Conservation (phyloP, 768 basidiomycete species). For the Mycena haematopus region DNA sequence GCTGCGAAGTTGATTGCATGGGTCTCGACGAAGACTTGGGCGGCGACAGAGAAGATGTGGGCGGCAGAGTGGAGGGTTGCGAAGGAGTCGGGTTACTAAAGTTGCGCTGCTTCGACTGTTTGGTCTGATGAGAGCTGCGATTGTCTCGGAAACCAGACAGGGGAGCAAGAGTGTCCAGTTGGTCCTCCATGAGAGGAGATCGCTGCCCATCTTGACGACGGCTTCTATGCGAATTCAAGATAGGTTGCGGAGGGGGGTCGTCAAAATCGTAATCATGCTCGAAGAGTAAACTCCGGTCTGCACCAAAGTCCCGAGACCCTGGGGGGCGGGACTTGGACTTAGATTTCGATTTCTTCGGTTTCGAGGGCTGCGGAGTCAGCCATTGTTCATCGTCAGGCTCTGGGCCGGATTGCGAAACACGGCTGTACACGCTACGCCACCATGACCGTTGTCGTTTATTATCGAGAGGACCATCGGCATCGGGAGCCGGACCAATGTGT, state of each 20-base stretch:
- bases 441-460: constrained; percentile 51
- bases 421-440: constrained; percentile 63
- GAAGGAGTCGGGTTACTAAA: constrained; percentile 11
- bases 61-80: not conserved
- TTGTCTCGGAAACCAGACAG: constrained; percentile 27
- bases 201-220: constrained; percentile 18
- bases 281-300: constrained; percentile 26
- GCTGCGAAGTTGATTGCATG: not conserved
- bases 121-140: constrained; percentile 27
- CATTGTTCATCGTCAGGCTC: constrained; percentile 36
- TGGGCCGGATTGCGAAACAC: constrained; percentile 51
- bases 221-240: constrained; percentile 32
- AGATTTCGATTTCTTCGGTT: constrained; percentile 27
- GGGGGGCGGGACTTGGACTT: constrained; percentile 21
- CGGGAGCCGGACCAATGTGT: constrained; percentile 28
- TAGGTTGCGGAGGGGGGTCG: constrained; percentile 48
- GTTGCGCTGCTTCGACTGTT: constrained; percentile 10
- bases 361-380: constrained; percentile 22
- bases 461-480: constrained; percentile 28
- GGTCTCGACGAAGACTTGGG: not conserved
- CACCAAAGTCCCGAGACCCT: constrained; percentile 29
- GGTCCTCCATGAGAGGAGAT: constrained; percentile 14
- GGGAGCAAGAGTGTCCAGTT: constrained; percentile 30
- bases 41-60: constrained; percentile 3
- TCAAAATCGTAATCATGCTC: constrained; percentile 39